These are phyloP conservation scores for barrel medic (Medicago truncatula) DNA, from an alignment of 306 rosid genomes.

Conservation along the genomic window DNA sequence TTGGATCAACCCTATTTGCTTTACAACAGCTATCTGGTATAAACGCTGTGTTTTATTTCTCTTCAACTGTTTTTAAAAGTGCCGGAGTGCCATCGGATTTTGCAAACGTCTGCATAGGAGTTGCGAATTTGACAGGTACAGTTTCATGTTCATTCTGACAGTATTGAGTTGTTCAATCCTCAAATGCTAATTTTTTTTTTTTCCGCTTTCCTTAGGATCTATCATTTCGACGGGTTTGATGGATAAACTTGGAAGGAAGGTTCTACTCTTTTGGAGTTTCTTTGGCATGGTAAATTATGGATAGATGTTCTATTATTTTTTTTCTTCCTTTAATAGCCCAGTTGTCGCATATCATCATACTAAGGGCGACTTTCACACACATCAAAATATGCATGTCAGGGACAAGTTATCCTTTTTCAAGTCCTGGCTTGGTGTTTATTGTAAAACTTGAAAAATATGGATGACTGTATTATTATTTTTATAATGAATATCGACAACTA, in stretches of 20 bases:
- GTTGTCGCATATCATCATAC: slow-evolving; percentile 19
- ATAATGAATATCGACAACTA: background rate
- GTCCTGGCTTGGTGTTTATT: slow-evolving; percentile 21
- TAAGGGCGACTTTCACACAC: slow-evolving; percentile 21
- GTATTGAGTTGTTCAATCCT: slow-evolving; percentile 31
- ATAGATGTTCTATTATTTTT: slow-evolving; percentile 9
- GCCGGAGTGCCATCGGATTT: slow-evolving; percentile 88
- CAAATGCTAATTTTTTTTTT: slow-evolving; percentile 27
- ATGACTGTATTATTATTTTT: background rate
- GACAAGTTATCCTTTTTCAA: slow-evolving; percentile 4
- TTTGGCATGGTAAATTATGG: slow-evolving; percentile 82
- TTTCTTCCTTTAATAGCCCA: background rate
- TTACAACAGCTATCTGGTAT: slow-evolving; percentile 99
- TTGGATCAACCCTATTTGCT: slow-evolving; percentile 99
- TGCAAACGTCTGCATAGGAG: slow-evolving; percentile 87
- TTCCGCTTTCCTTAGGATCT: slow-evolving; percentile 66
- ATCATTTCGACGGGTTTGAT: slow-evolving; percentile 80
- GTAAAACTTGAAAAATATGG: background rate
- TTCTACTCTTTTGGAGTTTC: slow-evolving; percentile 91
- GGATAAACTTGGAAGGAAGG: slow-evolving; percentile 95
- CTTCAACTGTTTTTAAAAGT: slow-evolving; percentile 93
- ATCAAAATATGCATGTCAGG: slow-evolving; percentile 19
- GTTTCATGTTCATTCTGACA: slow-evolving; percentile 27
- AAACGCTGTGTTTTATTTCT: slow-evolving; percentile 97
- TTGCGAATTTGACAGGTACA: slow-evolving; percentile 81